Evolutionary conservation across 1,284 basidiomycete genomes (phyloP).

Genomic region (Boletus mariae): DNA sequence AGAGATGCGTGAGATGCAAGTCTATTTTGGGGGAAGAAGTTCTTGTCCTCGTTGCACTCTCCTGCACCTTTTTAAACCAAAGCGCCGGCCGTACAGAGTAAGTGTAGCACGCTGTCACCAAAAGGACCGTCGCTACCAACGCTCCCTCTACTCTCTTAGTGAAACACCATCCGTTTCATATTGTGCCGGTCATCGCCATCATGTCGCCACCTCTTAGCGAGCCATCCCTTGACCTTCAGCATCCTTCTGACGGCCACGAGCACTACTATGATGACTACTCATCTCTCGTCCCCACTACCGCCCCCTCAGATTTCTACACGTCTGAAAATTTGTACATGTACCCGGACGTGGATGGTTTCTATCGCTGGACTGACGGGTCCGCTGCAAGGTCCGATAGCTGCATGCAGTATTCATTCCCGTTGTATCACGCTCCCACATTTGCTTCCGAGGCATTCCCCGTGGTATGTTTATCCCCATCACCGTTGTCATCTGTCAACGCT

Average conservation of each 20-base stretch:
- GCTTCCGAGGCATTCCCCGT: slow-evolving; percentile 15
- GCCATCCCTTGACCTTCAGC: slow-evolving; percentile 18
- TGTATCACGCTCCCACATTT: slow-evolving; percentile 21
- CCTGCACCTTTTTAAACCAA: slow-evolving; percentile 26
- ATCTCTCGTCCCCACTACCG: slow-evolving; percentile 5
- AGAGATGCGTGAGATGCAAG: slow-evolving; percentile 24
- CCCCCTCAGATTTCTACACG: slow-evolving; percentile 23
- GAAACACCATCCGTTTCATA: slow-evolving; percentile 24
- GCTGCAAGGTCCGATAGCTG: slow-evolving; percentile 25
- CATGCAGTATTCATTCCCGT: slow-evolving; percentile 19
- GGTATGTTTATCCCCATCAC: slow-evolving; percentile 16
- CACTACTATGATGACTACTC: slow-evolving; percentile 24
- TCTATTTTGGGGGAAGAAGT: slow-evolving; percentile 25
- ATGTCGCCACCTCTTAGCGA: slow-evolving; percentile 30
- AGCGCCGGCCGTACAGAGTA: slow-evolving; percentile 13
- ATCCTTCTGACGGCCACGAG: slow-evolving; percentile 19
- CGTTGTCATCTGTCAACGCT: slow-evolving; percentile 1
- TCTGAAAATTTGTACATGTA: slow-evolving; percentile 31
- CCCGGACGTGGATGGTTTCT: slow-evolving; percentile 30
- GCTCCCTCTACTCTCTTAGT: background rate
- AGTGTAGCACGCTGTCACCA: slow-evolving; percentile 12
- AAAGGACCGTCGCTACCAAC: slow-evolving; percentile 8
- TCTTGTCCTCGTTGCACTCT: slow-evolving; percentile 25
- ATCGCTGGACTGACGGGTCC: slow-evolving; percentile 30
- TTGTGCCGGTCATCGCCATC: slow-evolving; percentile 7